Evolutionary conservation across 2,329 filamentous ascomycete species (phyloP).

Genomic region (Gliomastix tumulicola): DNA sequence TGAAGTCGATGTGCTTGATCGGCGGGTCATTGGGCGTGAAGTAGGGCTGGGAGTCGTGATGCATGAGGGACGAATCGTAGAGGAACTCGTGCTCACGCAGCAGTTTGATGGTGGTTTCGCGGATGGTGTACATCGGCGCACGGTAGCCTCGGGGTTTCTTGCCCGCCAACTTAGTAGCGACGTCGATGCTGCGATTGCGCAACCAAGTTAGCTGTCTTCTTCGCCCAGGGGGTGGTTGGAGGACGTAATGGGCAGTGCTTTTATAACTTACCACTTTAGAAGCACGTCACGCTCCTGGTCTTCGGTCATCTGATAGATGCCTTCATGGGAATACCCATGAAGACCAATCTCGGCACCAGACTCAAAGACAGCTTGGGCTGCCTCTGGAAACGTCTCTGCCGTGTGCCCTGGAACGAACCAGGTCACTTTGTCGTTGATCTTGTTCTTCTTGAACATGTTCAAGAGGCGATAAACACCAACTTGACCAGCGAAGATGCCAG

Average conservation of each 20-base stretch:
- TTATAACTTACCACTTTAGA: conserved; percentile 19
- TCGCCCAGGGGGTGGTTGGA: too few species aligned
- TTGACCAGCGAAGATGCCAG: conserved; percentile 40
- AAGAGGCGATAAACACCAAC: conserved; percentile 41
- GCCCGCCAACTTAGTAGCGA: conserved; percentile 30
- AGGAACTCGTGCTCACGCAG: conserved; percentile 35
- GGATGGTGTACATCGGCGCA: conserved; percentile 39
- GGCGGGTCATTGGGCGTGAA: conserved; percentile 29
- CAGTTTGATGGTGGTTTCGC: conserved; percentile 34
- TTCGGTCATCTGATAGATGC: conserved; percentile 31
- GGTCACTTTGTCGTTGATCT: conserved; percentile 35
- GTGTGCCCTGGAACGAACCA: conserved; percentile 44
- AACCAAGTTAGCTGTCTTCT: too few species aligned
- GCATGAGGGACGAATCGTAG: conserved; percentile 35
- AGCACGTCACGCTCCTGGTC: conserved; percentile 38
- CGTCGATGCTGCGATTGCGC: conserved; percentile 22
- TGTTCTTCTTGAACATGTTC: conserved; percentile 32
- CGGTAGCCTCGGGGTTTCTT: conserved; percentile 36
- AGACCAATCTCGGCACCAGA: conserved; percentile 37
- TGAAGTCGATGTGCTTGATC: conserved; percentile 28
- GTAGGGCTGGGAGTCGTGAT: conserved; percentile 38
- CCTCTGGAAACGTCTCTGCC: conserved; percentile 35
- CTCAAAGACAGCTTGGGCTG: conserved; percentile 29
- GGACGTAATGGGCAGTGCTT: too few species aligned
- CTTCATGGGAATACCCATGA: conserved; percentile 42